phyloP scores from a whole-genome alignment of 129 eudicot species.

The Tagetes patula region DNA sequence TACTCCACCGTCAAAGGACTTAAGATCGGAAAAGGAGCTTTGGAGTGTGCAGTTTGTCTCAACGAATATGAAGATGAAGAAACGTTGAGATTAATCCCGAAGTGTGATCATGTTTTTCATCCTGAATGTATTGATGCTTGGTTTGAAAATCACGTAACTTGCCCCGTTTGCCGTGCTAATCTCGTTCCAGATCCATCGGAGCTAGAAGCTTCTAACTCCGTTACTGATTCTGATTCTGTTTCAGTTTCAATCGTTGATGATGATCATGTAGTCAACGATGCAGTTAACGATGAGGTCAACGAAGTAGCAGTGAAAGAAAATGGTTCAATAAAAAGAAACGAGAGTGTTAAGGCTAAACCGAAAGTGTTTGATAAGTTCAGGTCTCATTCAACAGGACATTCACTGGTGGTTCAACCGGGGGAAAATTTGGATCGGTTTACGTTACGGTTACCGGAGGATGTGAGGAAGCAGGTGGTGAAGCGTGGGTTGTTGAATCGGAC shows the following conservation, averaged over 20 bases:
- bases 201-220: too few species aligned
- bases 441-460: constrained; percentile 59
- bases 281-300: too few species aligned
- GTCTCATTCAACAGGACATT: constrained; percentile 86
- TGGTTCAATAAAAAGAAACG: too few species aligned
- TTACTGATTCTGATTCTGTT: too few species aligned
- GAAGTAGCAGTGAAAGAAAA: too few species aligned
- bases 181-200: constrained; percentile 29
- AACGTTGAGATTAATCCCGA: not conserved
- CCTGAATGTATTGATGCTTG: constrained; percentile 6
- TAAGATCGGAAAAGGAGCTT: constrained; percentile 10
- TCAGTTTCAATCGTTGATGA: too few species aligned
- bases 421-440: constrained; percentile 74
- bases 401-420: constrained; percentile 62
- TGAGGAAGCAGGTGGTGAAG: constrained; percentile 60
- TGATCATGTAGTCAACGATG: too few species aligned
- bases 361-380: constrained; percentile 52
- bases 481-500: constrained; percentile 59
- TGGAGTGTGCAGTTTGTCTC: not conserved
- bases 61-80: constrained; percentile 6
- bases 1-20: constrained; percentile 51
- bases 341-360: not conserved
- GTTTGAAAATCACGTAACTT: constrained; percentile 36
- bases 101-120: constrained; percentile 4
- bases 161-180: constrained; percentile 66